Conservation (phyloP, 306 rosid genomes). For the Citrullus amarus region DNA sequence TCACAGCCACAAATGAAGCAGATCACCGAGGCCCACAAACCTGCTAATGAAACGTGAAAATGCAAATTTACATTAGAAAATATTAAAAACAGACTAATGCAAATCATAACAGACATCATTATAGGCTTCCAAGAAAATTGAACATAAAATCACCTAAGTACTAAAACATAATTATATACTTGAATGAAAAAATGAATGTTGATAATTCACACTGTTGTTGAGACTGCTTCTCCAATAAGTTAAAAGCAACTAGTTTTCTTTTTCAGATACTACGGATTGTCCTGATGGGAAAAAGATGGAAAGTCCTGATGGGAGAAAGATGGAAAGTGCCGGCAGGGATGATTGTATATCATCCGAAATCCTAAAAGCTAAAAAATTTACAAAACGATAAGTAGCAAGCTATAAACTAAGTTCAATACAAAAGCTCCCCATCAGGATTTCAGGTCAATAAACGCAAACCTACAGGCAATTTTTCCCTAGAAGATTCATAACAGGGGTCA, state of each 20-base stretch:
- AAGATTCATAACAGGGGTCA: neutral
- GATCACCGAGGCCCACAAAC: neutral
- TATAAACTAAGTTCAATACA: neutral
- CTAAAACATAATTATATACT: neutral
- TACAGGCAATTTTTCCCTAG: neutral
- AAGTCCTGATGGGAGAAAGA: neutral
- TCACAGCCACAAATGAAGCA: neutral
- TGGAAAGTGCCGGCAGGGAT: neutral
- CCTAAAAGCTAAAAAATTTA: neutral
- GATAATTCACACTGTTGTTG: neutral
- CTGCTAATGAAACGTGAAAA: neutral
- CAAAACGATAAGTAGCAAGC: neutral
- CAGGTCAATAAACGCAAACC: neutral
- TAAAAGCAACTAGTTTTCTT: neutral
- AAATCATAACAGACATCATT: neutral
- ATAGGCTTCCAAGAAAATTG: neutral
- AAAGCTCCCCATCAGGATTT: neutral
- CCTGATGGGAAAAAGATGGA: neutral
- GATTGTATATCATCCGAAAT: neutral
- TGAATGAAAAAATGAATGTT: neutral
- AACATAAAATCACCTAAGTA: neutral
- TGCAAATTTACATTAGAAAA: slow-evolving; percentile 3
- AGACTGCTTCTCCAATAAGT: neutral
- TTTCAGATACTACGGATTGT: neutral
- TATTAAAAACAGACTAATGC: neutral